A percentile compares a stretch with the other conserved stretches of the same genome.
phyloP scores from a whole-genome alignment of 2,329 filamentous ascomycete species.

The Venturia carpophila region DNA sequence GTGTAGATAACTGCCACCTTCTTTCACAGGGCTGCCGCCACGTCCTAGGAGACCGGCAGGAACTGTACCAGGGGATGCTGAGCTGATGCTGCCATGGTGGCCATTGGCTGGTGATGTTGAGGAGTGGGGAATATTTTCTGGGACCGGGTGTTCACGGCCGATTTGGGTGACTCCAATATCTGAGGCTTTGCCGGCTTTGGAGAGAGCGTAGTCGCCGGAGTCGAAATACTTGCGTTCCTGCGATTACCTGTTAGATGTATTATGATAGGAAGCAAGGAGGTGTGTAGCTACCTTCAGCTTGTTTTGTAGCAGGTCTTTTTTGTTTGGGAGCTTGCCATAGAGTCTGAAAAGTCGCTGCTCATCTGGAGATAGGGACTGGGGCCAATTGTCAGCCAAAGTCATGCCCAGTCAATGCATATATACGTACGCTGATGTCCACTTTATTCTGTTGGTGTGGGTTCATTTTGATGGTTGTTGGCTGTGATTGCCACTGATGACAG shows the following conservation, averaged over 20 bases:
- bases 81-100: conserved; percentile 23
- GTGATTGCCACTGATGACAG: not conserved
- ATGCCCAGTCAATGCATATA: conserved; percentile 21
- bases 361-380: conserved; percentile 79
- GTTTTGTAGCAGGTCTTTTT: conserved; percentile 94
- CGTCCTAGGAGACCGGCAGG: conserved; percentile 37
- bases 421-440: conserved; percentile 83
- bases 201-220: conserved; percentile 91
- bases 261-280: not conserved
- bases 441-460: conserved; percentile 99
- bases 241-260: conserved; percentile 8
- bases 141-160: conserved; percentile 87
- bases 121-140: conserved; percentile 90
- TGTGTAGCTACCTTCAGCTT: conserved; percentile 64
- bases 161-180: conserved; percentile 89
- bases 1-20: conserved; percentile 71
- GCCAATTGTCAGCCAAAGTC: conserved; percentile 16
- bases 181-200: conserved; percentile 93
- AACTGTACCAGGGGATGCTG: conserved; percentile 29
- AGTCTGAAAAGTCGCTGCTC: conserved; percentile 95
- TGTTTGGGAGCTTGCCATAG: conserved; percentile 95
- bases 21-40: conserved; percentile 78
- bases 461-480: conserved; percentile 45
- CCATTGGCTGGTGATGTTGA: conserved; percentile 53
- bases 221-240: conserved; percentile 95